These are phyloP conservation scores for Nitzschia inconspicua DNA, from an alignment of 108 stramenopile species.

Conservation along the genomic window DNA sequence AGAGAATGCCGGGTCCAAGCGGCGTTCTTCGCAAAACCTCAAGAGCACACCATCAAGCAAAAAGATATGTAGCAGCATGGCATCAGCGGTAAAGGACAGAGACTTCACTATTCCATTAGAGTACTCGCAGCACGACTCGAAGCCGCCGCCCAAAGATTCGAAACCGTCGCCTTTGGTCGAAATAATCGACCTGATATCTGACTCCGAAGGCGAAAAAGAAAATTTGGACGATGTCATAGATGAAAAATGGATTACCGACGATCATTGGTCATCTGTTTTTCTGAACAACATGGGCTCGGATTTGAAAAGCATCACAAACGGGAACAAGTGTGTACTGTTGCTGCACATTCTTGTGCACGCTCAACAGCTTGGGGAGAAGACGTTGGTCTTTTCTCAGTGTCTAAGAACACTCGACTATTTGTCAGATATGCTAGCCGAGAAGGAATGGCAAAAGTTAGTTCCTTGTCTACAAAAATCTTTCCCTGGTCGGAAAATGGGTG, in stretches of 20 bases:
- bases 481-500: slow-evolving; percentile 32
- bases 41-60: no score
- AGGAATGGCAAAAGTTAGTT: slow-evolving; percentile 47
- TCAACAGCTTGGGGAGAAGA: slow-evolving; percentile 42
- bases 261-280: neutral
- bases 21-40: no score
- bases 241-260: neutral
- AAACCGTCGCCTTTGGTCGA: no score
- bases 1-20: no score
- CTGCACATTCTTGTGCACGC: slow-evolving; percentile 62
- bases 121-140: no score
- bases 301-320: slow-evolving; percentile 5
- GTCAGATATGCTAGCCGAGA: slow-evolving; percentile 35
- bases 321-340: slow-evolving; percentile 61
- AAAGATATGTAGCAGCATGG: neutral
- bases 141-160: no score
- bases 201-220: slow-evolving; percentile 21
- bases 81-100: neutral
- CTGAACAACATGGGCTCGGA: no score
- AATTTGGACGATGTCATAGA: neutral
- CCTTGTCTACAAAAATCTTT: slow-evolving; percentile 20
- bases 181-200: slow-evolving; percentile 12
- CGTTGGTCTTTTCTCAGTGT: slow-evolving; percentile 68
- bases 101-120: no score
- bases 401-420: slow-evolving; percentile 66